Evolutionary conservation across 306 rosid species (phyloP), one percentile per base, ranked within the genome.

Genomic region (Corylus americana): DNA sequence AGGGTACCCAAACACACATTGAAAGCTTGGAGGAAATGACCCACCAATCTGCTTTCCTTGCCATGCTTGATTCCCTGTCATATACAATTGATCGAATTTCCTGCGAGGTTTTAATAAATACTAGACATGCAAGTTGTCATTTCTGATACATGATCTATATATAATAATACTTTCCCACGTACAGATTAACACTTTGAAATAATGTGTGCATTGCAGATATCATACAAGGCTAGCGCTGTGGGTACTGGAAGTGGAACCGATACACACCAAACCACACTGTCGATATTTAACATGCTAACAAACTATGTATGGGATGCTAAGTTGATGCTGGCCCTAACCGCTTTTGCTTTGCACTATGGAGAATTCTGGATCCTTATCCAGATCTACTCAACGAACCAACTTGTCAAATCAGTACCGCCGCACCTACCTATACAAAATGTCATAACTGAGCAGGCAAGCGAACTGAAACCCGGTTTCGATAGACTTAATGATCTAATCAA

Each of bases 31-130:
- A 90, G 77, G 89, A 86, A 44, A 74, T 49, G 78, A 82, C 55
- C 39, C 66, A 74, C 48, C 85, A n/a, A 39, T 55, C 84, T 27
- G 55, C 81, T 57, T 74, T 86, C 84, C 68, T 73, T 37, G 74
- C 22, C 70, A 74, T 77, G 83, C 59, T 88, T 75, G 92, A 90
- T 73, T 74, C 79, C 12, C 63, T 90, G 51, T 68, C 89, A 45
- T 80, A 78, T 59, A 83, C 81, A 81, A 90, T 90, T 71, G 92
- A 88, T 73, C 77, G 92, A 25, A 82, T 90, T 83, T 53, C 91
- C 29, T 63, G 82, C 16, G 92, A 90, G 94, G 92, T 90, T 27
- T 78, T 25, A 57, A 20, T 12, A 54, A 68, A 76, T 29, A 22
- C 22, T 22, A 22, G 0, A 22, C 22, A 22, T 22, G 22, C 22